These are phyloP conservation scores for Termitomyces sp. DNA, from an alignment of 768 basidiomycete species.

Conservation along the genomic window DNA sequence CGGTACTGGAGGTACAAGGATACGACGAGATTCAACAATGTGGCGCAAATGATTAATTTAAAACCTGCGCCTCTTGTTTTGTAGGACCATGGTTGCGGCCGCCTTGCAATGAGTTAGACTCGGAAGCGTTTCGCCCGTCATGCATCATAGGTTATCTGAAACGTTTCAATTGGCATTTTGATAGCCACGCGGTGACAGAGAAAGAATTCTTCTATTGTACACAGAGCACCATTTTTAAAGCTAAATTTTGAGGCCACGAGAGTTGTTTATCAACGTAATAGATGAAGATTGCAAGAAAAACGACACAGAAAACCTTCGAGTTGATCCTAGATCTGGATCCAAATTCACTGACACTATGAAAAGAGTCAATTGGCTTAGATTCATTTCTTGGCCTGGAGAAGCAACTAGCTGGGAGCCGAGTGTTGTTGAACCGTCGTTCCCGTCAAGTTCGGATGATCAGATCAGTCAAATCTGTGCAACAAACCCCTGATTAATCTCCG, in stretches of 20 bases:
- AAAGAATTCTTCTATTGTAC: neutral
- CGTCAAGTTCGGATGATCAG: constrained; percentile 1
- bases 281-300: neutral
- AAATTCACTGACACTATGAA: neutral
- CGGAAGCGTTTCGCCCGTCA: too few relatives aligned
- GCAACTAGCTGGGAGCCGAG: neutral
- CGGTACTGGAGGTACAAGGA: neutral
- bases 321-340: neutral
- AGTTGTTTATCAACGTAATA: neutral
- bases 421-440: neutral
- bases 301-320: neutral
- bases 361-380: neutral
- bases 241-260: neutral
- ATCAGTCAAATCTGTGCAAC: neutral
- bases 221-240: neutral
- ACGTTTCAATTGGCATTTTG: neutral
- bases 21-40: neutral
- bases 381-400: neutral
- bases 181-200: constrained; percentile 6
- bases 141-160: too few relatives aligned
- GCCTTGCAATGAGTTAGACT: neutral
- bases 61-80: neutral
- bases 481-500: neutral
- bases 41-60: constrained; percentile 8
- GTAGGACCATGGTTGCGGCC: neutral